These are phyloP conservation scores for Boletus huronensis DNA, from an alignment of 768 basidiomycete species.

Conservation along the genomic window DNA sequence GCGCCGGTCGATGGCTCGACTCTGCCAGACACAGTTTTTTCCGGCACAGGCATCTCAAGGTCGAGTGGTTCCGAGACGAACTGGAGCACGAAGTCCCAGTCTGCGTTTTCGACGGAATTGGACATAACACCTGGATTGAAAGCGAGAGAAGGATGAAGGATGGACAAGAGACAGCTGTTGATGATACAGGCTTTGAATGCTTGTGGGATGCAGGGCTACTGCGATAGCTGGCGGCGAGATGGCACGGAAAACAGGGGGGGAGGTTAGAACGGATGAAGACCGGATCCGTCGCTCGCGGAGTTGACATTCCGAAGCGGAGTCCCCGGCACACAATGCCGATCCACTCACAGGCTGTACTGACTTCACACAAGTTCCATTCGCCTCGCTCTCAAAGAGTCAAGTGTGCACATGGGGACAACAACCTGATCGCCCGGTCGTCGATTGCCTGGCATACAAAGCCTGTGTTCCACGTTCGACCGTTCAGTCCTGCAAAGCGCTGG, in stretches of 20 bases:
- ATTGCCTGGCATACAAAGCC: not conserved
- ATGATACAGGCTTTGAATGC: not conserved
- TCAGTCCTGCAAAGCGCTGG: not conserved
- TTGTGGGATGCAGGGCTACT: not conserved
- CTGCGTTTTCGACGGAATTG: slow-evolving; percentile 40
- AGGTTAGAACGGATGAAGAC: slow-evolving; percentile 8
- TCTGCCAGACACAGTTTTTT: slow-evolving; percentile 35
- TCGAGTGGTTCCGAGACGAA: slow-evolving; percentile 49
- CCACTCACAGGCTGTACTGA: not conserved
- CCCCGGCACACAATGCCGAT: slow-evolving; percentile 8
- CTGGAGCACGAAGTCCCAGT: slow-evolving; percentile 64
- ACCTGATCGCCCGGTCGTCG: not conserved
- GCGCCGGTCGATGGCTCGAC: slow-evolving; percentile 13
- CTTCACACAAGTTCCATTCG: not conserved
- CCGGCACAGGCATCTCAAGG: slow-evolving; percentile 31
- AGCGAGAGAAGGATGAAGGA: not conserved
- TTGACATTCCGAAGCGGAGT: slow-evolving; percentile 18
- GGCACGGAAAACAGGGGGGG: slow-evolving; percentile 18
- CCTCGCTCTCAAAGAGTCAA: not conserved
- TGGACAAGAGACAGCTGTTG: not conserved
- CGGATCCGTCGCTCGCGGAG: slow-evolving; percentile 9
- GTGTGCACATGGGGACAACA: not conserved
- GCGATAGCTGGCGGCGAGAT: slow-evolving; percentile 3
- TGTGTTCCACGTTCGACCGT: not conserved
- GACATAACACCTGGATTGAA: slow-evolving; percentile 17